phyloP scores from a whole-genome alignment of 306 rosid species.

The Hippophae gyantsensis region DNA sequence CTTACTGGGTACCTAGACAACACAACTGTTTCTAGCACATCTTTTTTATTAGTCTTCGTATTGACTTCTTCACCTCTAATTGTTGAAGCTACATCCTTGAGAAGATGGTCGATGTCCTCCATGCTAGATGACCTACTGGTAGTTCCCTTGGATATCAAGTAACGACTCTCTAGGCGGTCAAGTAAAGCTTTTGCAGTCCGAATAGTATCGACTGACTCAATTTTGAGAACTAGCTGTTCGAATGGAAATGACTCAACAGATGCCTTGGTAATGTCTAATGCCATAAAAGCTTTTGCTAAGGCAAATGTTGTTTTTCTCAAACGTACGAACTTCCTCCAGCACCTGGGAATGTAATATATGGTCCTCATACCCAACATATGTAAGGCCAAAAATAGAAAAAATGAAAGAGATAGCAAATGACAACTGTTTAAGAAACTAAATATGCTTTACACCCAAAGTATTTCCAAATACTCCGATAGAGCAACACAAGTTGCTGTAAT shows the following conservation, averaged over 20 bases:
- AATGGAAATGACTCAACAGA: conserved; percentile 72
- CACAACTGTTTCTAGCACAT: conserved; percentile 25
- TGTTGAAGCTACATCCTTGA: conserved; percentile 62
- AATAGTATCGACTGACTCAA: conserved; percentile 65
- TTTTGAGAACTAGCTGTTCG: conserved; percentile 71
- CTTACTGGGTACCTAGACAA: conserved; percentile 74
- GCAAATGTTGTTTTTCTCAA: conserved; percentile 60
- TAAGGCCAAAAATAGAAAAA: background rate
- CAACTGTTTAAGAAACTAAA: background rate
- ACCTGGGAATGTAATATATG: conserved; percentile 29
- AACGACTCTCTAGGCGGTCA: conserved; percentile 66
- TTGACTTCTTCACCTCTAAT: conserved; percentile 34
- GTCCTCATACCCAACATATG: background rate
- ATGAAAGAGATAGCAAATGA: background rate
- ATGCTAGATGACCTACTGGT: conserved; percentile 32
- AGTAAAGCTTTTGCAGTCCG: conserved; percentile 63
- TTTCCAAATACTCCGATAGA: no score
- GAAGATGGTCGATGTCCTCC: conserved; percentile 87
- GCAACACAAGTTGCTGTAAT: no score
- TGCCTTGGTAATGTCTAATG: conserved; percentile 49
- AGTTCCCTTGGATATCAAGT: conserved; percentile 42
- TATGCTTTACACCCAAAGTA: no score
- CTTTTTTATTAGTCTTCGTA: conserved; percentile 12
- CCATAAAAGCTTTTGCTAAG: conserved; percentile 54
- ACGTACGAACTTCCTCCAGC: conserved; percentile 57